Evolutionary conservation across 106 monocot genomes (phyloP).

Genomic region (Apostasia shenzhenica): DNA sequence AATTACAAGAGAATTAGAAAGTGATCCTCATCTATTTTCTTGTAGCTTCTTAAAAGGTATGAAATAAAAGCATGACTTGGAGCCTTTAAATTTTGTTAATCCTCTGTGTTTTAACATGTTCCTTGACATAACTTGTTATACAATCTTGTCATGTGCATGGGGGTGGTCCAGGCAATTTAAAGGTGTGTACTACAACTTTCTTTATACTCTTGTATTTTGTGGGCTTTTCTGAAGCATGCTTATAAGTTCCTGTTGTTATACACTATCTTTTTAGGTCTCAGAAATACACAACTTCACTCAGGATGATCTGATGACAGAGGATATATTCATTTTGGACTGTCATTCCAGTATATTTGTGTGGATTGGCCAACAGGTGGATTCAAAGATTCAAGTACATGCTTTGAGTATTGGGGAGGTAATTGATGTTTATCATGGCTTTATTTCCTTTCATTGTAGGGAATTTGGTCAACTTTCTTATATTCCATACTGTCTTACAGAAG

Average conservation of each 20-base stretch:
- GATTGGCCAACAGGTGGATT: constrained; percentile 71
- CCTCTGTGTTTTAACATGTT: constrained; percentile 4
- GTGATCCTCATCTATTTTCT: constrained; percentile 88
- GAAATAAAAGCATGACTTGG: not conserved
- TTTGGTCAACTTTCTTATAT: not conserved
- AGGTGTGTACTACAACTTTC: constrained; percentile 23
- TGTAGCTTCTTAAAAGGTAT: constrained; percentile 73
- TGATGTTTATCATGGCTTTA: not conserved
- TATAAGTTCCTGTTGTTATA: constrained; percentile 3
- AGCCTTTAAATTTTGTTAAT: not conserved
- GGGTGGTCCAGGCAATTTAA: constrained; percentile 45
- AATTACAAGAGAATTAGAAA: constrained; percentile 65
- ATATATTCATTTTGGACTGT: constrained; percentile 76
- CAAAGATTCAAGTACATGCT: constrained; percentile 50
- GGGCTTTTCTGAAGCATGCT: not conserved
- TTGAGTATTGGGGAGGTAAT: constrained; percentile 71
- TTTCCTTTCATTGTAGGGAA: not conserved
- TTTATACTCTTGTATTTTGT: not conserved
- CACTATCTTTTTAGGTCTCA: constrained; percentile 30
- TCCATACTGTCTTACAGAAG: constrained; percentile 47
- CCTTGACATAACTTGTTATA: constrained; percentile 3
- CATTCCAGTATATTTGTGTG: constrained; percentile 68
- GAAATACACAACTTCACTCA: constrained; percentile 87
- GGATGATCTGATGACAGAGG: constrained; percentile 93
- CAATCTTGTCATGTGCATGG: constrained; percentile 5